Conservation (phyloP, 75 land plant species). For the Pinus taeda region DNA sequence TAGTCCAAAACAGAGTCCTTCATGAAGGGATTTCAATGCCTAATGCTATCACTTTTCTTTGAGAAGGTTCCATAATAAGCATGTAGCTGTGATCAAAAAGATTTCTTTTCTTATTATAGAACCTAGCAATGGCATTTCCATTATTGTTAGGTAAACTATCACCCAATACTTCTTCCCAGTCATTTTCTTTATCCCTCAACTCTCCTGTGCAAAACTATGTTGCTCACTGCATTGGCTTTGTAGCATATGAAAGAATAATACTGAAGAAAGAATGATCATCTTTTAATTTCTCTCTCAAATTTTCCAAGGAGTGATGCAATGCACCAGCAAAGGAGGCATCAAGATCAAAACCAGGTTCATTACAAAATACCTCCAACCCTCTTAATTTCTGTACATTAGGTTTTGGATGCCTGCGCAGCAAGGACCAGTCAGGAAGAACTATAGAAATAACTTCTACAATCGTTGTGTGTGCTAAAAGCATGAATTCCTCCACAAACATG, state of each 20-base stretch:
- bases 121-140: too few relatives aligned
- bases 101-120: too few relatives aligned
- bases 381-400: slow-evolving; percentile 75
- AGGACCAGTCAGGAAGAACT: slow-evolving; percentile 82
- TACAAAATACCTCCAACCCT: slow-evolving; percentile 81
- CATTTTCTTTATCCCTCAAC: slow-evolving; percentile 40
- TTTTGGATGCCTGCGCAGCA: slow-evolving; percentile 89
- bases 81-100: too few relatives aligned
- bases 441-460: slow-evolving; percentile 76
- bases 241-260: slow-evolving; percentile 74
- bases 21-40: too few relatives aligned
- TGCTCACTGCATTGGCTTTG: slow-evolving; percentile 91
- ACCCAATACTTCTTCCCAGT: too few relatives aligned
- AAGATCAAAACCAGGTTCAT: slow-evolving; percentile 70
- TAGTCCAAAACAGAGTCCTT: too few relatives aligned
- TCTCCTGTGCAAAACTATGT: slow-evolving; percentile 86
- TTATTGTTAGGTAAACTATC: too few relatives aligned
- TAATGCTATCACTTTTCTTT: too few relatives aligned
- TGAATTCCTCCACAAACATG: slow-evolving; percentile 88
- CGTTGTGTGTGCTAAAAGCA: slow-evolving; percentile 91
- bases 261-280: slow-evolving; percentile 73
- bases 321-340: slow-evolving; percentile 71
- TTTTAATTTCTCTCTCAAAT: slow-evolving; percentile 56
- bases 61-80: too few relatives aligned
- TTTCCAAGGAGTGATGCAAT: slow-evolving; percentile 62